Evolutionary conservation across 129 eudicot genomes (phyloP), one percentile per base, ranked within the genome.

Genomic region (Oenanthe sinensis): DNA sequence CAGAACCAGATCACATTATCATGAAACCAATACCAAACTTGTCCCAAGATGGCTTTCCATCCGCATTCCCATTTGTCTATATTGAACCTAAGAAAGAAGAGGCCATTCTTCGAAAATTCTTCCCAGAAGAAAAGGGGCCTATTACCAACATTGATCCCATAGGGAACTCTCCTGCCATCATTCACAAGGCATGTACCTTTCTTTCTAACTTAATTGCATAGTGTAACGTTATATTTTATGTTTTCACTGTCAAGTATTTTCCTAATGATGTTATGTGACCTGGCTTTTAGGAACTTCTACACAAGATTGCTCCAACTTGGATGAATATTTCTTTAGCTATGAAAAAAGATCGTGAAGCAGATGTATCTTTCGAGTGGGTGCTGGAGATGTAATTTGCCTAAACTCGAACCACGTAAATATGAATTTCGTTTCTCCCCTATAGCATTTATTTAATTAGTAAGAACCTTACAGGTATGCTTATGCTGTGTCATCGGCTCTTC

Each of bases 251-350:
- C 1, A 4, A 65, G 20, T 65, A 28, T 65, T 65, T 65, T 28
- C 39, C 3, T 15, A 58, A n/a, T 58, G 30, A 58, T 65, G 42
- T 26, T 30, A 30, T 14, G 10, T 65, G 42, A 63, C 12, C 42
- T 30, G 39, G 42, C 36, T 55, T 13, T 28, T 44, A 96, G 99
- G 99, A 96, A 84, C 82, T 95, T 75, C 88, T 96, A 52, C 82
- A 82, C 70, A 92, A 85, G 87, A 96, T 96, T 75, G 99, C 99
- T 28, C 99, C 99, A 20, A 89, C 99, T 58, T 96, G 99, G 99
- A 96, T 90, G 99, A 96, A 96, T 63, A 86, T 96, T 72, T 96
- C 99, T 20, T 83, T 96, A 78, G 99, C 96, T 19, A 92, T 96
- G 99, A 96, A 96, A 82, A 89, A 84, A 83, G 99, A 96, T 80